Conservation (phyloP, 2,329 filamentous ascomycete species). For the Talaromyces funiculosus region DNA sequence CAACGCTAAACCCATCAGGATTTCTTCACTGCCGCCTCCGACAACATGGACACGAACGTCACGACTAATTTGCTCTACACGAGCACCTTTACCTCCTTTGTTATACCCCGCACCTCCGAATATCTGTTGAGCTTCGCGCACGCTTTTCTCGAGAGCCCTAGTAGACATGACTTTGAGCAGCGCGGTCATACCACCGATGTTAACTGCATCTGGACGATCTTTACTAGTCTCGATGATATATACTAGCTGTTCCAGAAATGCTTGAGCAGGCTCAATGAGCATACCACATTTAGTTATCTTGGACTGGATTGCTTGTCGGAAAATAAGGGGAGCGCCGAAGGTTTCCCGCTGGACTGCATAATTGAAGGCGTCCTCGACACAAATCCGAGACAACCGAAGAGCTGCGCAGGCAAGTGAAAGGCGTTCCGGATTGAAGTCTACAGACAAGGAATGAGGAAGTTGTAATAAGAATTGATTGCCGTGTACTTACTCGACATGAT, state of each 20-base stretch:
- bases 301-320: conserved; percentile 54
- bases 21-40: conserved; percentile 37
- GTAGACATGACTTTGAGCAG: conserved; percentile 50
- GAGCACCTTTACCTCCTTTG: conserved; percentile 44
- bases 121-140: conserved; percentile 52
- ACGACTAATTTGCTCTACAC: conserved; percentile 50
- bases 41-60: conserved; percentile 46
- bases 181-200: conserved; percentile 49
- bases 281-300: conserved; percentile 57
- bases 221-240: conserved; percentile 47
- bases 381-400: conserved; percentile 57
- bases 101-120: conserved; percentile 51
- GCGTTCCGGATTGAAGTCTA: conserved; percentile 70
- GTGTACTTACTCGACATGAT: conserved; percentile 57
- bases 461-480: background rate
- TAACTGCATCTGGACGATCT: conserved; percentile 35
- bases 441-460: background rate
- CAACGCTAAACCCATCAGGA: conserved; percentile 32
- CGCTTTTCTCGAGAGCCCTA: conserved; percentile 48
- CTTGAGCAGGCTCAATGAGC: conserved; percentile 56
- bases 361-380: conserved; percentile 55
- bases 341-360: conserved; percentile 61
- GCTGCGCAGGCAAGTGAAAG: conserved; percentile 60
- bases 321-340: conserved; percentile 54
- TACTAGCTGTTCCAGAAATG: conserved; percentile 58